Evolutionary conservation across 306 rosid genomes (phyloP), one percentile per base, ranked within the genome.

Genomic region (Alnus glutinosa): DNA sequence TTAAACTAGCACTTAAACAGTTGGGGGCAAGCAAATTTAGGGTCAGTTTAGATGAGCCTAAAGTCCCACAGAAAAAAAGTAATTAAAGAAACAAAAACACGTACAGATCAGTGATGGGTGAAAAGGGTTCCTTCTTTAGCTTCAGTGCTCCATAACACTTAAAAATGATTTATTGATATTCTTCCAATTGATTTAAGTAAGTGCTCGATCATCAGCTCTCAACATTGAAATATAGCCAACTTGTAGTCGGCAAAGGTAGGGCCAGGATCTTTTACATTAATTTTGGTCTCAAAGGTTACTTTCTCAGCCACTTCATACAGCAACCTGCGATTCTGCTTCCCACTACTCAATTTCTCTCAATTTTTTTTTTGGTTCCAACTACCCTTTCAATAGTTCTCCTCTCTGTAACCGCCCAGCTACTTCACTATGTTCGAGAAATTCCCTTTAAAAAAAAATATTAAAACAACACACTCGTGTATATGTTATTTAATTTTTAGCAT

Each of bases 201-300:
- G 91, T 79, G 87, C 83, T 23, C 28, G 28, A 23, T 23, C 2
- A 34, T 80, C 73, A 75, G 71, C 80, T 85, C 81, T 81, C 68
- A 55, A 80, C 67, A 79, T 69, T 52, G 73, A 72, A 75, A 82
- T 84, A 76, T 75, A 76, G 75, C 30, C 92, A 85, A 84, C 68
- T 84, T 88, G 90, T 54, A 74, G 47, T 71, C 51, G 84, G 76
- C 78, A 82, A 51, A 75, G 81, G 90, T 87, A 82, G 89, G 96
- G 92, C 81, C 87, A 4, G 71, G 46, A 75, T 77, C 63, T 23
- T 13, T 61, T 67, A 86, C 75, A 57, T 42, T 42, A 69, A 72
- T 72, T 51, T 66, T 74, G 77, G 59, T 51, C 51, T 69, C 73
- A 67, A 76, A 70, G 55, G 54, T 76, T 89, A 79, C 79, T 58